phyloP scores from a whole-genome alignment of 139 green algal species.

The Choricystis sp. region DNA sequence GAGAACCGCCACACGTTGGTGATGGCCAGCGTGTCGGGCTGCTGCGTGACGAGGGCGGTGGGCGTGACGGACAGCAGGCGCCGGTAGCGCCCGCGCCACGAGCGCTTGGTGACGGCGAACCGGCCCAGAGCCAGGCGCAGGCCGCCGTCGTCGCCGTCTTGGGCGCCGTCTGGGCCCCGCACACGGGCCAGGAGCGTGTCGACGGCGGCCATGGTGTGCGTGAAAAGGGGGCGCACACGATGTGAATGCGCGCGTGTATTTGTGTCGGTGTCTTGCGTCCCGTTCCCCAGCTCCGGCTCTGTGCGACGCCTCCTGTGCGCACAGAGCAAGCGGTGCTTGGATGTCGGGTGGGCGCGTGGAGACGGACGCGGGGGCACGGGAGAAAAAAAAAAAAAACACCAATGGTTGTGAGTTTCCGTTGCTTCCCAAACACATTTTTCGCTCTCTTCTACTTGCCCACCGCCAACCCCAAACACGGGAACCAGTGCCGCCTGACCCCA shows the following conservation, averaged over 20 bases:
- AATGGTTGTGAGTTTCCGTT: no score
- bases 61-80: conserved; percentile 58
- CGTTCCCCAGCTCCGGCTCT: no score
- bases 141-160: background rate
- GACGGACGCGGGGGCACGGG: no score
- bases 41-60: conserved; percentile 47
- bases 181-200: background rate
- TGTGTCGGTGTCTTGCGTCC: no score
- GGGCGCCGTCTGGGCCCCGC: background rate
- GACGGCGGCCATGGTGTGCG: background rate
- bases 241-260: no score
- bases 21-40: conserved; percentile 51
- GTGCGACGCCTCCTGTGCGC: no score
- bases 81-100: conserved; percentile 61
- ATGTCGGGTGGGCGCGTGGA: no score
- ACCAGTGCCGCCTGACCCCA: background rate
- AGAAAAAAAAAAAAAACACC: no score
- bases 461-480: background rate
- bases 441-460: no score
- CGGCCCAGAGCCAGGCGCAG: conserved; percentile 24
- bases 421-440: no score
- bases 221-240: no score
- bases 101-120: conserved; percentile 60
- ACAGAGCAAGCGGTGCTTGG: no score
- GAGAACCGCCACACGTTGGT: conserved; percentile 65